Evolutionary conservation across 805 yeast species (phyloP).

Genomic region (Zygoascus flipseniorum): DNA sequence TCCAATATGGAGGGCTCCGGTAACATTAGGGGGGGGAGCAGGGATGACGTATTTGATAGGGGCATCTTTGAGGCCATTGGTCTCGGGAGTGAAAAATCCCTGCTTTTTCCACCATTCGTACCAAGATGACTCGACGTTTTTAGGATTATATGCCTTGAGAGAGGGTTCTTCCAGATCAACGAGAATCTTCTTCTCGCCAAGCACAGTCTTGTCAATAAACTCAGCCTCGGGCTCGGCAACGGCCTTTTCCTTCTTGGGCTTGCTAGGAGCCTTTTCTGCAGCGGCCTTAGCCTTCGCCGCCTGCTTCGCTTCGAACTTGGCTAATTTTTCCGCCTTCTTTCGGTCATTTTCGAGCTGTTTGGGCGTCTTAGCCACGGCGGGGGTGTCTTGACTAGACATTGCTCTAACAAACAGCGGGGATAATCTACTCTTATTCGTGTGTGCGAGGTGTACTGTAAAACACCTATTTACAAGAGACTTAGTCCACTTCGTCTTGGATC

Average conservation of each 20-base stretch:
- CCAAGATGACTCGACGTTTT: conserved; percentile 94
- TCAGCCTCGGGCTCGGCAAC: conserved; percentile 75
- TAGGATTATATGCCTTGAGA: conserved; percentile 87
- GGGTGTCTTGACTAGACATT: conserved; percentile 8
- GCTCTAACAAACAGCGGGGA: conserved; percentile 1
- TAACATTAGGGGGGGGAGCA: conserved; percentile 99
- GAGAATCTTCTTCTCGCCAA: conserved; percentile 86
- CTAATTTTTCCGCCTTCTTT: conserved; percentile 79
- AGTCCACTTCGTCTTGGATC: conserved; percentile 1
- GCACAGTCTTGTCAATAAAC: conserved; percentile 70
- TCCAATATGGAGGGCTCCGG: conserved; percentile 98
- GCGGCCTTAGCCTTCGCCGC: conserved; percentile 47
- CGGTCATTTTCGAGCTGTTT: conserved; percentile 81
- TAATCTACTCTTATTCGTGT: background rate
- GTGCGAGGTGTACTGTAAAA: background rate
- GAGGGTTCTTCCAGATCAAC: conserved; percentile 88
- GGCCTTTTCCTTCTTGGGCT: conserved; percentile 45
- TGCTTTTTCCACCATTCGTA: conserved; percentile 92
- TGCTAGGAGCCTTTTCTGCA: conserved; percentile 19
- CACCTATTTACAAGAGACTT: background rate
- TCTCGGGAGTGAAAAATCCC: conserved; percentile 83
- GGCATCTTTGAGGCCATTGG: conserved; percentile 66
- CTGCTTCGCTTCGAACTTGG: conserved; percentile 78
- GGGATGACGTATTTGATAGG: conserved; percentile 86
- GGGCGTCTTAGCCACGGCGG: conserved; percentile 45